Evolutionary conservation across 257 asterid genomes (phyloP).

Genomic region (Haberlea rhodopensis): DNA sequence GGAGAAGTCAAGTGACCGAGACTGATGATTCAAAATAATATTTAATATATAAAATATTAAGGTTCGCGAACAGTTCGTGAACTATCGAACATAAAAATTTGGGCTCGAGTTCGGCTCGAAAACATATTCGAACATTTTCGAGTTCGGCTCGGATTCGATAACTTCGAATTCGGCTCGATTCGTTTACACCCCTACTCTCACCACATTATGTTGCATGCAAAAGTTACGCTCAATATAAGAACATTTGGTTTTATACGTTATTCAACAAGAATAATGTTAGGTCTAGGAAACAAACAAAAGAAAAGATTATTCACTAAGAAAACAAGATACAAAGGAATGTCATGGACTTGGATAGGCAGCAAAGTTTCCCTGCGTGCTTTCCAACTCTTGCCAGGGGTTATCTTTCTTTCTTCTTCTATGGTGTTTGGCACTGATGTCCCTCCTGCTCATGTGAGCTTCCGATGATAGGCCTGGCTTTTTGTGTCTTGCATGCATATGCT

Average conservation of each 20-base stretch:
- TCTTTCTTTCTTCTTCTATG: conserved; percentile 41
- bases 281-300: neutral
- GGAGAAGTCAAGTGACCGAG: too few species aligned
- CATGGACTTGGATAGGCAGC: neutral
- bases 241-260: conserved; percentile 5
- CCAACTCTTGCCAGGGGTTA: conserved; percentile 25
- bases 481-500: conserved; percentile 55
- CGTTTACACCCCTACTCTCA: too few species aligned
- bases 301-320: neutral
- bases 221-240: neutral
- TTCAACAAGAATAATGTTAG: conserved; percentile 9
- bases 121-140: too few species aligned
- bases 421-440: conserved; percentile 35
- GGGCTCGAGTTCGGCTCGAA: too few species aligned
- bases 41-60: too few species aligned
- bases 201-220: conserved; percentile 4
- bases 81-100: too few species aligned
- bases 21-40: too few species aligned
- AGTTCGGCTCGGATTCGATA: too few species aligned
- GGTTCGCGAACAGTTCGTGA: too few species aligned
- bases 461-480: conserved; percentile 37
- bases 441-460: conserved; percentile 30
- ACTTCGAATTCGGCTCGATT: too few species aligned
- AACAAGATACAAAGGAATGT: neutral
- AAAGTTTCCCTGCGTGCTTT: conserved; percentile 24